A percentile compares a stretch with the other conserved stretches of the same genome.
These are phyloP conservation scores for Solanum neorickii DNA, from an alignment of 257 asterid genomes.

Conservation along the genomic window DNA sequence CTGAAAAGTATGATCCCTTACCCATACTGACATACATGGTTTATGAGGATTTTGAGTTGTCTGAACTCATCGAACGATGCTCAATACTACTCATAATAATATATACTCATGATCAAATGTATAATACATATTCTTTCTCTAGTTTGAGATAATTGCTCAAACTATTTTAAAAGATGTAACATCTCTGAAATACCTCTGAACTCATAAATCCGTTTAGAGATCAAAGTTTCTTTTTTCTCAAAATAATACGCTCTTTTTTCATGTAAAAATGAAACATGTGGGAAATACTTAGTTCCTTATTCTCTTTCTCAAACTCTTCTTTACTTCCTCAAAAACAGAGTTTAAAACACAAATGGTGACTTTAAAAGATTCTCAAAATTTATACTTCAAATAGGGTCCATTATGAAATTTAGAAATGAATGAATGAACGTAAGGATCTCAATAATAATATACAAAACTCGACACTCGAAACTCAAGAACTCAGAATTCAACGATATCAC, in stretches of 20 bases:
- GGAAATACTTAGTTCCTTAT: not conserved
- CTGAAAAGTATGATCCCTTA: not conserved
- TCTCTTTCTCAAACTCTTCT: not conserved
- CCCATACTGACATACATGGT: not conserved
- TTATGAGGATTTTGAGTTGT: not conserved
- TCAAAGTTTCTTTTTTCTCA: not conserved
- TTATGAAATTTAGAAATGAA: no score
- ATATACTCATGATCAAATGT: not conserved
- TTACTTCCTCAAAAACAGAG: not conserved
- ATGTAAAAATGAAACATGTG: not conserved
- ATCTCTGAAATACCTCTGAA: not conserved
- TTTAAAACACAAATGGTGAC: no score
- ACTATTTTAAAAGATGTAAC: not conserved
- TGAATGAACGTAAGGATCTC: no score
- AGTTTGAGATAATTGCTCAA: not conserved
- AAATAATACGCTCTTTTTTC: not conserved
- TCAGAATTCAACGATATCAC: no score
- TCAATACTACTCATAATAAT: not conserved
- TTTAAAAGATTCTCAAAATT: no score
- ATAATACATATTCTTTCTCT: not conserved
- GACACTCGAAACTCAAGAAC: no score
- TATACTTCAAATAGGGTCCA: no score
- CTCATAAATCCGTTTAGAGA: not conserved
- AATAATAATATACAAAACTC: no score
- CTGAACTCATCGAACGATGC: not conserved